Conservation (phyloP, 2,329 filamentous ascomycete species). For the Verticillium klebahnii region DNA sequence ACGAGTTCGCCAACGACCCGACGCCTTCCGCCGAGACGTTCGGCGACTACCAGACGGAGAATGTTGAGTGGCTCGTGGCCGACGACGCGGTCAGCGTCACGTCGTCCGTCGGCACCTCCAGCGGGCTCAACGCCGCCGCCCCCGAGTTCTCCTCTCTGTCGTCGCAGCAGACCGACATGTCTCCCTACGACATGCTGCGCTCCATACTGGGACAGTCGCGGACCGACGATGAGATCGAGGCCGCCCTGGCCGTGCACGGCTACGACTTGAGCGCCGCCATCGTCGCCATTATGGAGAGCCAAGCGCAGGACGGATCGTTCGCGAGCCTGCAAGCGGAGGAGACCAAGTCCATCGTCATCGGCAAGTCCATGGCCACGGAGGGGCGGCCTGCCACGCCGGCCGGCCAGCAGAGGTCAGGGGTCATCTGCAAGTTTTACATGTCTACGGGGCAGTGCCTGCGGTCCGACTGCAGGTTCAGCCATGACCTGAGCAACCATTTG, state of each 20-base stretch:
- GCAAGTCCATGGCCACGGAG: slow-evolving; percentile 80
- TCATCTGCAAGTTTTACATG: slow-evolving; percentile 96
- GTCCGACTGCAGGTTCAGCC: slow-evolving; percentile 94
- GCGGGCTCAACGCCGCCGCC: slow-evolving; percentile 71
- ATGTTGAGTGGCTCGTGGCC: slow-evolving; percentile 95
- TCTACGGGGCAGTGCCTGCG: slow-evolving; percentile 93
- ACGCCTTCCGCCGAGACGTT: slow-evolving; percentile 80
- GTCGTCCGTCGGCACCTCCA: slow-evolving; percentile 65
- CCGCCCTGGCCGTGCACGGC: slow-evolving; percentile 80
- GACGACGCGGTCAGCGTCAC: slow-evolving; percentile 78
- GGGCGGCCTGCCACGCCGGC: slow-evolving; percentile 73
- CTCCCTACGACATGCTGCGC: slow-evolving; percentile 93
- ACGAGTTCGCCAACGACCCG: slow-evolving; percentile 83
- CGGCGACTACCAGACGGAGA: slow-evolving; percentile 87
- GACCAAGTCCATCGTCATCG: slow-evolving; percentile 69
- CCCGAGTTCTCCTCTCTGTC: slow-evolving; percentile 66
- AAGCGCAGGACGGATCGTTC: slow-evolving; percentile 39
- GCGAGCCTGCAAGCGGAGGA: slow-evolving; percentile 38
- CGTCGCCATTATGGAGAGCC: slow-evolving; percentile 77
- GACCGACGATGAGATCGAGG: slow-evolving; percentile 90
- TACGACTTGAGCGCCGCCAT: slow-evolving; percentile 94
- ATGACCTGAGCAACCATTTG: slow-evolving; percentile 90
- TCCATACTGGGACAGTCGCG: slow-evolving; percentile 87
- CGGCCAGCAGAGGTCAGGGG: slow-evolving; percentile 72
- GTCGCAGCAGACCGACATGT: slow-evolving; percentile 80